Base-by-base conservation (phyloP, 495 filamentous ascomycete species). In the Neohortaea acidophila region DNA sequence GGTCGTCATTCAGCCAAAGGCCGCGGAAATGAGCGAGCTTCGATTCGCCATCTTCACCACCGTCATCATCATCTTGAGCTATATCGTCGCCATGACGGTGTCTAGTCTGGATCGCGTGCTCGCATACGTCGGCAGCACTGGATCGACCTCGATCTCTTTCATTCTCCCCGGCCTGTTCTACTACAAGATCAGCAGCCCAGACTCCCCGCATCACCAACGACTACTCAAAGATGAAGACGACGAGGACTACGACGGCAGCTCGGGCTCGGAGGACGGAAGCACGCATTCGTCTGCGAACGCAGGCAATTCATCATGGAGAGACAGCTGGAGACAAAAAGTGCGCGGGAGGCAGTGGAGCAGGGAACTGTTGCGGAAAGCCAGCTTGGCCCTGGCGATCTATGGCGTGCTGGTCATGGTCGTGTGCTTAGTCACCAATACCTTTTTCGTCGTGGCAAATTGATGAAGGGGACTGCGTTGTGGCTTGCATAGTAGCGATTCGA, bases 111-210 rank as follows among this genome's bases (percentile, higher is more conserved):
- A 92, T 50, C 76, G 79, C 26, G 85, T 96, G 0, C 68, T 97
- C 7, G 87, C 89, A 0, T 97, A 94, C 48, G 89, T 97, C 15
- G 89, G 91, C 6, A 84, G 78, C 51, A 97, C 89, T 0, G 89
- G 89, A 18, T 84, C 78, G 40, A 97, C 89, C 0, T 77, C 77
- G 48, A 96, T 97, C 49, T 89, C 81, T 45, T 97, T 97, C 57
- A 96, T 97, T 46, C 66, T 97, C 0, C 91, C 89, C 0, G 89
- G 89, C 0, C 55, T 96, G 11, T 96, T 97, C 58, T 97, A 94
- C 64, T 96, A 94, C 67, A 94, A 94, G 61, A 94, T 97, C 39
- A 84, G 79, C 0, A 72, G 77, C 10, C 91, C 91, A 0, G 76
- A 92, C 28, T 82, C 81, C 7, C 68, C 77, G 38, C 66, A 84